Percentiles rank a stretch among this genome's conserved stretches.
These are phyloP conservation scores for Cryphonectria parasitica DNA, from an alignment of 2,329 filamentous ascomycete species.

Conservation along the genomic window DNA sequence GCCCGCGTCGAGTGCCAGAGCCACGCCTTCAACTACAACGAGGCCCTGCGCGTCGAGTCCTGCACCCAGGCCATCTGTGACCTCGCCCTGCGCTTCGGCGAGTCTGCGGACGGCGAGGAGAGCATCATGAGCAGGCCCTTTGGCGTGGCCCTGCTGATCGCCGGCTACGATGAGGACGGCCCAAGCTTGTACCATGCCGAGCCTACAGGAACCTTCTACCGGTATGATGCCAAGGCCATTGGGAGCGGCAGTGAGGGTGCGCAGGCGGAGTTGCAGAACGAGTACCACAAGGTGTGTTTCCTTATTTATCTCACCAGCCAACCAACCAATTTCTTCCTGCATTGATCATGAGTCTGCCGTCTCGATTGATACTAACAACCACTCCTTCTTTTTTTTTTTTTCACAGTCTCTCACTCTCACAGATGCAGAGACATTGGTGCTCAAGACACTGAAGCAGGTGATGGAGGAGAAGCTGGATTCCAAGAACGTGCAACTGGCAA, in stretches of 20 bases:
- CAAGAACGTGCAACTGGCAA: constrained; percentile 98
- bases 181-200: constrained; percentile 97
- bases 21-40: constrained; percentile 97
- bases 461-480: constrained; percentile 99
- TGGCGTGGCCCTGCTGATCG: constrained; percentile 94
- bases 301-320: neutral
- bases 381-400: neutral
- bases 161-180: constrained; percentile 95
- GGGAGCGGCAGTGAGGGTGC: constrained; percentile 96
- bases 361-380: neutral
- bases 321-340: neutral
- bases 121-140: constrained; percentile 98
- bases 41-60: constrained; percentile 92
- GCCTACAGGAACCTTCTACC: constrained; percentile 97
- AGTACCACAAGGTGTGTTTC: constrained; percentile 81
- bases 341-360: neutral
- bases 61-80: constrained; percentile 99
- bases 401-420: constrained; percentile 79
- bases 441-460: constrained; percentile 99
- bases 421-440: constrained; percentile 91
- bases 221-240: constrained; percentile 98
- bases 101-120: constrained; percentile 96
- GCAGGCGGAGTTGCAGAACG: constrained; percentile 96
- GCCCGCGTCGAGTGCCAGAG: constrained; percentile 96
- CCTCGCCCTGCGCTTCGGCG: constrained; percentile 91